Evolutionary conservation across 371 early-diverging fungal genomes (phyloP).

Genomic region (Capniomyces stellatus): DNA sequence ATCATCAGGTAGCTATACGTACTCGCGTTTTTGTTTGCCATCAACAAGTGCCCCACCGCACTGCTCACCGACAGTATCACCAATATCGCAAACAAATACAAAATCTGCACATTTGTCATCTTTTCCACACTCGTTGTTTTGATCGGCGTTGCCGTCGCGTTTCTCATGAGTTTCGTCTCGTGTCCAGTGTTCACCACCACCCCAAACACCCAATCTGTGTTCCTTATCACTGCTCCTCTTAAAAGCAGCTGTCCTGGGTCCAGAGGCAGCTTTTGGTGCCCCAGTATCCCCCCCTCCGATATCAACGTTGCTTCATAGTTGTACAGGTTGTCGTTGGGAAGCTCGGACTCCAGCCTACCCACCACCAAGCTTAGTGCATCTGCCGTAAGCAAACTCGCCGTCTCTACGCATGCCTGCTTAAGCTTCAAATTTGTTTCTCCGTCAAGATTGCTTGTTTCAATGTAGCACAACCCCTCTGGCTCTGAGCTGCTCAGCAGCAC

Average conservation of each 20-base stretch:
- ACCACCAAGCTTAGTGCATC: slow-evolving; percentile 32
- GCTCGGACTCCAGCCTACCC: slow-evolving; percentile 48
- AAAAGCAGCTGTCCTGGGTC: slow-evolving; percentile 67
- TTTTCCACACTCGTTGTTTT: slow-evolving; percentile 59
- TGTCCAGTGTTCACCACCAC: slow-evolving; percentile 76
- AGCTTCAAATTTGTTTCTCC: slow-evolving; percentile 93
- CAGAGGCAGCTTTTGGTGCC: slow-evolving; percentile 38
- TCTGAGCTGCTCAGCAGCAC: slow-evolving; percentile 65
- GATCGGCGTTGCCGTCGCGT: slow-evolving; percentile 65
- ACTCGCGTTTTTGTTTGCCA: slow-evolving; percentile 24
- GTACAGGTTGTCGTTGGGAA: slow-evolving; percentile 74
- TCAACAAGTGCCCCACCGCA: slow-evolving; percentile 51
- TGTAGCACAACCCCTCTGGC: slow-evolving; percentile 78
- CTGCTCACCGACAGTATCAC: slow-evolving; percentile 67
- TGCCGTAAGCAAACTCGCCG: slow-evolving; percentile 40
- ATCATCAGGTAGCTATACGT: slow-evolving; percentile 21
- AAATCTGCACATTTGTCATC: slow-evolving; percentile 82
- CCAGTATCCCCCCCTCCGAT: slow-evolving; percentile 28
- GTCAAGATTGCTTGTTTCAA: slow-evolving; percentile 91
- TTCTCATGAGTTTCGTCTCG: slow-evolving; percentile 76
- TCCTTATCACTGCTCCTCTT: slow-evolving; percentile 65
- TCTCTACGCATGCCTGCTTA: slow-evolving; percentile 63
- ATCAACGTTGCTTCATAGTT: slow-evolving; percentile 63
- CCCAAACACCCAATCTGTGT: slow-evolving; percentile 72
- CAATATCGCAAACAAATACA: slow-evolving; percentile 75